phyloP scores from a whole-genome alignment of 768 basidiomycete species.

The Tubosaeta sp. region DNA sequence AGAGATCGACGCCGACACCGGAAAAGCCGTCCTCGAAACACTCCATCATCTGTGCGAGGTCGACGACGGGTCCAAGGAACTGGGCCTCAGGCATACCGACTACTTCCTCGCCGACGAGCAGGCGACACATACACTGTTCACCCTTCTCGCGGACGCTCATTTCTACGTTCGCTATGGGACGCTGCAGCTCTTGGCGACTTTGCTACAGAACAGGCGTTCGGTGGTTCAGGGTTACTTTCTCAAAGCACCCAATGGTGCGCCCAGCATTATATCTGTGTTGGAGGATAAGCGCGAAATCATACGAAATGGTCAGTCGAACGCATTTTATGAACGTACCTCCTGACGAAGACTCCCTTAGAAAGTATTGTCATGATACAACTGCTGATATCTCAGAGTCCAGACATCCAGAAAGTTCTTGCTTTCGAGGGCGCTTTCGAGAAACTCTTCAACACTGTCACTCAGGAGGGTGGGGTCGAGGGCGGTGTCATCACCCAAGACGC shows the following conservation, averaged over 20 bases:
- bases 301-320: conserved; percentile 62
- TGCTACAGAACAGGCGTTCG: conserved; percentile 79
- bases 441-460: conserved; percentile 80
- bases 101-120: conserved; percentile 67
- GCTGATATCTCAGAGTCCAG: conserved; percentile 79
- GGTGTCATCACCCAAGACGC: conserved; percentile 83
- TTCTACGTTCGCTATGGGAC: conserved; percentile 87
- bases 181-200: conserved; percentile 72
- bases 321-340: neutral
- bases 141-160: conserved; percentile 66
- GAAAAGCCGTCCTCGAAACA: conserved; percentile 90
- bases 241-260: conserved; percentile 72
- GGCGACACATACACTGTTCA: conserved; percentile 69
- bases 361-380: conserved; percentile 77
- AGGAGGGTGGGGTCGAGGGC: conserved; percentile 91
- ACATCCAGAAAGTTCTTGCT: conserved; percentile 94
- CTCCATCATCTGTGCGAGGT: conserved; percentile 80
- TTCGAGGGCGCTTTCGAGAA: conserved; percentile 98
- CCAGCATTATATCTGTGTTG: conserved; percentile 66
- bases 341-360: conserved; percentile 46
- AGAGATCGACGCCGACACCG: conserved; percentile 86
- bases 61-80: conserved; percentile 53
- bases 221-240: conserved; percentile 89
- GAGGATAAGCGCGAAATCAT: conserved; percentile 89
- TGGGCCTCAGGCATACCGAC: conserved; percentile 86